phyloP scores from a whole-genome alignment of 1,284 basidiomycete genomes.

The Amylostereum areolatum region DNA sequence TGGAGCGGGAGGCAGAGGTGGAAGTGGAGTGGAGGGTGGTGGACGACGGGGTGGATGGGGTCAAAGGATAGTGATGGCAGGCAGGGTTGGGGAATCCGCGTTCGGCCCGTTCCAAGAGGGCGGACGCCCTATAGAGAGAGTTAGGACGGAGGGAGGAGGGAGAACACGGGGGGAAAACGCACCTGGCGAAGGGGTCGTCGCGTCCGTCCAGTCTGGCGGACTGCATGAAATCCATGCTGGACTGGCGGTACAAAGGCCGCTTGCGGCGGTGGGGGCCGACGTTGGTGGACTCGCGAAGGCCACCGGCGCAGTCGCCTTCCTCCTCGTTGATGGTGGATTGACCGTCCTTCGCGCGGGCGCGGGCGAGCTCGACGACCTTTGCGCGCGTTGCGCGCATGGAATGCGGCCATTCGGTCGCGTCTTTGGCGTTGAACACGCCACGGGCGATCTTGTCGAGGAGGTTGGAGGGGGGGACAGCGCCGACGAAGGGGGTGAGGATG shows the following conservation, averaged over 20 bases:
- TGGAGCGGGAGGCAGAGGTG: constrained; percentile 27
- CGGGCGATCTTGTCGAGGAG: constrained; percentile 78
- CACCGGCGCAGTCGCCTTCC: constrained; percentile 27
- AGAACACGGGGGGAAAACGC: constrained; percentile 26
- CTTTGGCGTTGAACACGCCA: constrained; percentile 64
- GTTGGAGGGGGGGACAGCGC: constrained; percentile 73
- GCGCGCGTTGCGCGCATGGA: constrained; percentile 71
- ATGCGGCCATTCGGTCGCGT: constrained; percentile 70
- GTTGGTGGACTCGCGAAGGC: constrained; percentile 37
- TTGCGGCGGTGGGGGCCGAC: constrained; percentile 25
- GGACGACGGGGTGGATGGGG: constrained; percentile 59
- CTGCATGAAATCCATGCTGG: constrained; percentile 79
- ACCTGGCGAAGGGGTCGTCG: constrained; percentile 58
- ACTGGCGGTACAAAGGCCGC: constrained; percentile 68
- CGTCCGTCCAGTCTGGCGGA: constrained; percentile 36
- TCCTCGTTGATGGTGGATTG: constrained; percentile 30
- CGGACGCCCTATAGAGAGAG: constrained; percentile 45
- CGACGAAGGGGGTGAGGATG: constrained; percentile 75
- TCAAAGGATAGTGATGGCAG: constrained; percentile 55
- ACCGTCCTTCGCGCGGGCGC: constrained; percentile 50
- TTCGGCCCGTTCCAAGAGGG: constrained; percentile 62
- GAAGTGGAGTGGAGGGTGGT: constrained; percentile 50
- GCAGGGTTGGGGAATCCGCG: constrained; percentile 41
- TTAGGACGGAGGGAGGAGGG: constrained; percentile 5
- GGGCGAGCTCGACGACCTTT: constrained; percentile 71